Conservation (phyloP, 2,329 filamentous ascomycete genomes). For the Colletotrichum musicola region DNA sequence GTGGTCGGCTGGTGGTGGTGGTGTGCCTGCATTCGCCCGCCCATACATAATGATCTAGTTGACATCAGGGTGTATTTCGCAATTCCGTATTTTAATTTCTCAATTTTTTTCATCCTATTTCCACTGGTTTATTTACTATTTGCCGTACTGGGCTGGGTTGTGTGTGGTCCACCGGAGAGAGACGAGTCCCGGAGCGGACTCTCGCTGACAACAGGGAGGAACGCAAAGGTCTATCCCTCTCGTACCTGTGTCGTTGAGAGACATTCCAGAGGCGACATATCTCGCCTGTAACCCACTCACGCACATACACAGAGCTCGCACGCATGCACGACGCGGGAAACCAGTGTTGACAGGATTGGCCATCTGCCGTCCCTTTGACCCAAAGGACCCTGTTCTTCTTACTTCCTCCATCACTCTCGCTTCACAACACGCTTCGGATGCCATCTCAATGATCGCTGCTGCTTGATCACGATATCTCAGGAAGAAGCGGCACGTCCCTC, state of each 20-base stretch:
- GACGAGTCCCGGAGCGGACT: background rate
- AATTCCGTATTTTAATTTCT: background rate
- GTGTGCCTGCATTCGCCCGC: slow-evolving; percentile 16
- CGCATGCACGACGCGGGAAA: background rate
- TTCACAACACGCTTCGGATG: background rate
- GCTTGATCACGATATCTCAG: slow-evolving; percentile 14
- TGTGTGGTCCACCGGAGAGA: background rate
- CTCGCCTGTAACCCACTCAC: slow-evolving; percentile 9
- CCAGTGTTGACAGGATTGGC: slow-evolving; percentile 11
- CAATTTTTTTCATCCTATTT: background rate
- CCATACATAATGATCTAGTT: background rate
- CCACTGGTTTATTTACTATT: background rate
- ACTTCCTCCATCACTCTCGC: slow-evolving; percentile 1
- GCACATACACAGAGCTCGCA: slow-evolving; percentile 10
- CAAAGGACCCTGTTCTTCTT: background rate
- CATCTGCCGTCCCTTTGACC: slow-evolving; percentile 9
- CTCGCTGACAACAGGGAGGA: slow-evolving; percentile 37
- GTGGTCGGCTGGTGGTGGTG: slow-evolving; percentile 8
- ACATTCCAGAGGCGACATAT: slow-evolving; percentile 35
- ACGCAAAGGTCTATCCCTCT: slow-evolving; percentile 36
- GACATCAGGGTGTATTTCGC: background rate
- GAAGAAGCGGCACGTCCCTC: slow-evolving; percentile 18
- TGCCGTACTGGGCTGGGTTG: background rate
- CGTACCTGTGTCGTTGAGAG: slow-evolving; percentile 35
- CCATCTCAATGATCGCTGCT: slow-evolving; percentile 9